Conservation (phyloP, 1,139 yeast species). For the Kluyveromyces marxianus region DNA sequence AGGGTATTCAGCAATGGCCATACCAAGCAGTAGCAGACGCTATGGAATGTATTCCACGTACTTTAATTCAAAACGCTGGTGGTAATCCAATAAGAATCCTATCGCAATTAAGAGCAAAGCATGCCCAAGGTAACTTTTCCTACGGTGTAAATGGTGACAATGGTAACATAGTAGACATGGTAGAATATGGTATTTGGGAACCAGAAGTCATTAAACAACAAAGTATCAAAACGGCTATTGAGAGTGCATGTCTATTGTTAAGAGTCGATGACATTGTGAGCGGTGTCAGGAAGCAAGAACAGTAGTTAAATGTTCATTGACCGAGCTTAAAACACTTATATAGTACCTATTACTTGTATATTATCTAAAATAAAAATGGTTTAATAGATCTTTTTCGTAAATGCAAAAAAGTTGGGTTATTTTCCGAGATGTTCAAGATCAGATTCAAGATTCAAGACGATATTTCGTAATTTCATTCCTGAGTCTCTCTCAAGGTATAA, state of each 20-base stretch:
- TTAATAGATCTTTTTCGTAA: background rate
- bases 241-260: conserved; percentile 87
- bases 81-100: conserved; percentile 88
- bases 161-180: conserved; percentile 94
- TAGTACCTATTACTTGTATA: conserved; percentile 4
- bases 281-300: conserved; percentile 56
- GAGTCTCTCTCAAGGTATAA: conserved; percentile 34
- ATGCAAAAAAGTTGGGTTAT: background rate
- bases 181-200: conserved; percentile 95
- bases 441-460: conserved; percentile 20
- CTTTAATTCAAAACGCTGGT: conserved; percentile 94
- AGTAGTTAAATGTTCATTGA: conserved; percentile 5
- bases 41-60: conserved; percentile 95
- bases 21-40: conserved; percentile 99
- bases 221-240: conserved; percentile 93
- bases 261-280: conserved; percentile 97
- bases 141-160: conserved; percentile 92
- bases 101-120: conserved; percentile 91
- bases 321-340: background rate
- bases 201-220: conserved; percentile 97
- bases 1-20: conserved; percentile 97
- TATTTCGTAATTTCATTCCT: conserved; percentile 15
- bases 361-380: background rate
- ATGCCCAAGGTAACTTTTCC: conserved; percentile 79
- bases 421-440: conserved; percentile 16